Evolutionary conservation across 148 eudicot species (phyloP), one percentile per base, ranked within the genome.

Genomic region (Beta vulgaris): DNA sequence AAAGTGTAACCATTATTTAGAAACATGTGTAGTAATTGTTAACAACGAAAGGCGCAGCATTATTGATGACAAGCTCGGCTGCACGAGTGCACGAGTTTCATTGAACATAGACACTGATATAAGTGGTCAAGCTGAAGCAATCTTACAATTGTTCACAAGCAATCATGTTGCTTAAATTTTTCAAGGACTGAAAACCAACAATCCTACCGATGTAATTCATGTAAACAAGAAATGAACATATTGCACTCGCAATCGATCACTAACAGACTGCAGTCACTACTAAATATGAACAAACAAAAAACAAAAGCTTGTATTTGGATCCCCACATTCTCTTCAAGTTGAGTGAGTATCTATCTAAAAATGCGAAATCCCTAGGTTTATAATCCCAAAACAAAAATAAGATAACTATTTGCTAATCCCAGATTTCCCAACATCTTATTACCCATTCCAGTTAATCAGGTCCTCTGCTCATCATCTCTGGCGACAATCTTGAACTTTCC

Each of bases 401-500:
- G 23, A 36, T 31, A 13, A 28, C 3, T 39, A 61, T 53, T 29
- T 11, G 49, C 31, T 61, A 15, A 32, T 14, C 23, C 35, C 35
- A 36, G 62, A 29, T 63, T 49, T 2, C 36, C 7, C 53, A 51
- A 29, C 39, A 73, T 68, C 63, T 68, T 39, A 65, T 48, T 21
- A 74, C 65, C 34, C 66, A 25, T 37, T 12, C 31, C 35, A 19
- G 64, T 34, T 13, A 23, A 12, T 77, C 34, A 42, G 32, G 43
- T 23, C 12, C 26, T 40, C 2, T 42, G 7, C 19, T 42, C 49
- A 18, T 71, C 67, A 51, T 86, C 84, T 67, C 93, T 87, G 3
- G 98, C 96, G 78, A 95, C 97, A 73, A 95, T 95, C 92, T 83
- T 95, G 96, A 81, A 95, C 90, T 88, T 92, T 46, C 98, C 98